Conservation (phyloP, 164 flowering plant genomes). For the Hamamelis virginiana region DNA sequence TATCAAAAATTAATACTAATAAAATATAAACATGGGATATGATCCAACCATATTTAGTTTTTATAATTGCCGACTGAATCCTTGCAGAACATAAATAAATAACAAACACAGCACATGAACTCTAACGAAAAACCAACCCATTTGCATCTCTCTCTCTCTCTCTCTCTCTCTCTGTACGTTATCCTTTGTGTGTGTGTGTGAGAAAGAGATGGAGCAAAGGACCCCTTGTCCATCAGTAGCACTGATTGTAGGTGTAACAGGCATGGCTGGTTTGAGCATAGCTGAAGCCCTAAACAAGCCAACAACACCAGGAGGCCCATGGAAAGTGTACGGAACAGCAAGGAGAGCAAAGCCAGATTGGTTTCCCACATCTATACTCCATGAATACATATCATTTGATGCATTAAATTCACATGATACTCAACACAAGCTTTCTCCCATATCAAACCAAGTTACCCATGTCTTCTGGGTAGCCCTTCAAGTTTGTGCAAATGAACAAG, state of each 20-base stretch:
- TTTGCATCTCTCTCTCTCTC: too few species aligned
- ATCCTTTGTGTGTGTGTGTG: too few species aligned
- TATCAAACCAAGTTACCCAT: constrained; percentile 30
- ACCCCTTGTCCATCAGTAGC: constrained; percentile 19
- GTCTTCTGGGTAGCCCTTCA: constrained; percentile 41
- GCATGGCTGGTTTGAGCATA: constrained; percentile 41
- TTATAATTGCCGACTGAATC: too few species aligned
- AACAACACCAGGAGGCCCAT: constrained; percentile 27
- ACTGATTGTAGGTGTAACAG: constrained; percentile 43
- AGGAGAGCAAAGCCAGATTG: constrained; percentile 32
- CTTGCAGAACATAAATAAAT: too few species aligned
- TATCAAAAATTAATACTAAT: too few species aligned
- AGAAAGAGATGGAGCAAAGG: constrained; percentile 4
- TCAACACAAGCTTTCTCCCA: constrained; percentile 13
- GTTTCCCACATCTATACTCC: constrained; percentile 32
- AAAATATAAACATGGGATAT: too few species aligned
- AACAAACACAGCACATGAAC: too few species aligned
- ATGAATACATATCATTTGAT: constrained; percentile 26
- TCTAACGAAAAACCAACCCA: too few species aligned
- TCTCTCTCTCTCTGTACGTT: too few species aligned
- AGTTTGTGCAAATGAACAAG: constrained; percentile 16
- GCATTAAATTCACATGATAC: constrained; percentile 25
- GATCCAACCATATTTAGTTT: too few species aligned
- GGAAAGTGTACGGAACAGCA: constrained; percentile 42
- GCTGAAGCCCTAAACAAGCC: constrained; percentile 36